Evolutionary conservation across 306 rosid species (phyloP).

Genomic region (Quercus berberidifolia): DNA sequence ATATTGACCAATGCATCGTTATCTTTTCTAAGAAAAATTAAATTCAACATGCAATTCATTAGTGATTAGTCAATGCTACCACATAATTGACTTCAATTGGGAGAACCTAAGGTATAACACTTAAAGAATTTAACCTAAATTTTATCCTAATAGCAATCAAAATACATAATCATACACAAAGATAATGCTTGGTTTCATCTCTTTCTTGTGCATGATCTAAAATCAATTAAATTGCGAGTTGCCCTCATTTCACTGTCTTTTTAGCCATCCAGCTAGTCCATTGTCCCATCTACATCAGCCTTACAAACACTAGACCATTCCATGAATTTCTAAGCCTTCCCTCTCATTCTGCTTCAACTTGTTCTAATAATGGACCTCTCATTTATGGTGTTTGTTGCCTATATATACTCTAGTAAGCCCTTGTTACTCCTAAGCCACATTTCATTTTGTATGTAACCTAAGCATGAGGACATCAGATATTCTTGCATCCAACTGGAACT

Average conservation of each 20-base stretch:
- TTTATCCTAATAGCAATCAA: too few relatives aligned
- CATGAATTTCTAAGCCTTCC: not conserved
- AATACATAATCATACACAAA: too few relatives aligned
- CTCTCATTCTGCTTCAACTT: not conserved
- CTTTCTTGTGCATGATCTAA: not conserved
- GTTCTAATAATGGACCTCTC: not conserved
- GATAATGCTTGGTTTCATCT: not conserved
- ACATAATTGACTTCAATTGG: too few relatives aligned
- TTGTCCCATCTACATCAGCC: not conserved
- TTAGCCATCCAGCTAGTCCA: not conserved
- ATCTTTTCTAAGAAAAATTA: too few relatives aligned
- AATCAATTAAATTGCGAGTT: not conserved
- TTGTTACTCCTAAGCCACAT: not conserved
- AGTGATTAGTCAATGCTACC: too few relatives aligned
- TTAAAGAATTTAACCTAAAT: too few relatives aligned
- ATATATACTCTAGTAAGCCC: too few relatives aligned
- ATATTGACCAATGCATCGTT: too few relatives aligned
- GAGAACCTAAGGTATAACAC: too few relatives aligned
- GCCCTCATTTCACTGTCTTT: not conserved
- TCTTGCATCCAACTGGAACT: conserved; percentile 10
- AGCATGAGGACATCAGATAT: not conserved
- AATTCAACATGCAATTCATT: too few relatives aligned
- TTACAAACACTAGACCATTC: not conserved
- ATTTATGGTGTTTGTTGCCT: not conserved
- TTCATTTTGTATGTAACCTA: not conserved